Evolutionary conservation across 192 early-diverging fungal genomes (phyloP).

Genomic region (Backusella westeae): DNA sequence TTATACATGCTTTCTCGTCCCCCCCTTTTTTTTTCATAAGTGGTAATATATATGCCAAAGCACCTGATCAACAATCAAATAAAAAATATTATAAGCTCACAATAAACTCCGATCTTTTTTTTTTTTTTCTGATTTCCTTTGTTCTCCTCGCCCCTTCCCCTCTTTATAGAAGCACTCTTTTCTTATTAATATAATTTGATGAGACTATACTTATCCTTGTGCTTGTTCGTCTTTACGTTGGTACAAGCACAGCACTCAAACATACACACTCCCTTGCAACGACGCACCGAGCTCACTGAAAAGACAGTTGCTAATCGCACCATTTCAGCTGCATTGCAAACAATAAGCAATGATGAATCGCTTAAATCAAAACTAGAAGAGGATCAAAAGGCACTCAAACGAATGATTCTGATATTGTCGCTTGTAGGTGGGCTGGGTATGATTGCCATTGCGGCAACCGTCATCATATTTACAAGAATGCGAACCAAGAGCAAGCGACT

Average conservation of each 20-base stretch:
- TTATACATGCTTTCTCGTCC: no score
- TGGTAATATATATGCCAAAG: no score
- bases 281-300: not conserved
- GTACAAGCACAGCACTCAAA: not conserved
- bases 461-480: slow-evolving; percentile 23
- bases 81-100: not conserved
- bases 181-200: not conserved
- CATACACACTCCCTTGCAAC: not conserved
- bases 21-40: no score
- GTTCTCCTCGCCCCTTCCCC: not conserved
- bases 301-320: not conserved
- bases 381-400: slow-evolving; percentile 21
- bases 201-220: slow-evolving; percentile 5
- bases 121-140: not conserved
- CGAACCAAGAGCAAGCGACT: not conserved
- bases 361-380: slow-evolving; percentile 17
- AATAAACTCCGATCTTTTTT: not conserved
- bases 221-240: not conserved
- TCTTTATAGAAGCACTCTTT: not conserved
- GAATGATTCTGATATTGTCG: slow-evolving; percentile 22
- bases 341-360: not conserved
- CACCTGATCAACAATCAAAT: no score
- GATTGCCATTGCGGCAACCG: slow-evolving; percentile 14
- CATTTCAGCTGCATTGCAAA: not conserved
- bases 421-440: slow-evolving; percentile 24